Conservation (phyloP, 352 stramenopile genomes). For the Globisporangium cystogenes region DNA sequence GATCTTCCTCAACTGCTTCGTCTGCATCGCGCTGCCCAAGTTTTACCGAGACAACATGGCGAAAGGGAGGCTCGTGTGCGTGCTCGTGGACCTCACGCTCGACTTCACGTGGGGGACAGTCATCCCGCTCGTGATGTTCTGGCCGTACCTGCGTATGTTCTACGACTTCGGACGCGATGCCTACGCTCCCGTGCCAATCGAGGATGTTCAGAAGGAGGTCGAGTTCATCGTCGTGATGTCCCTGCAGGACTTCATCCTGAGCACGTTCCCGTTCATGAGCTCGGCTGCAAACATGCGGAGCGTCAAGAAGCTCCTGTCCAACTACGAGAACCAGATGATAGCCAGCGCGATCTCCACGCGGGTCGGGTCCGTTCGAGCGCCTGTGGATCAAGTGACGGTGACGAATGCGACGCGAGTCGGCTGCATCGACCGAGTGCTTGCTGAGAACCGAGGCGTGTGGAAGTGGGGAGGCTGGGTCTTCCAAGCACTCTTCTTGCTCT, state of each 20-base stretch:
- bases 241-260: conserved; percentile 11
- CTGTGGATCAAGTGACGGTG: too few relatives aligned
- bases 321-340: not conserved
- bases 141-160: conserved; percentile 9
- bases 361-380: too few relatives aligned
- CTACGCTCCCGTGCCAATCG: not conserved
- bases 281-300: conserved; percentile 4
- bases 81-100: conserved; percentile 16
- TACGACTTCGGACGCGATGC: not conserved
- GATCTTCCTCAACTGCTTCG: conserved; percentile 25
- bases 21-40: conserved; percentile 20
- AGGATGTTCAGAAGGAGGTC: conserved; percentile 14
- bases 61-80: conserved; percentile 8
- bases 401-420: too few relatives aligned
- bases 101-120: conserved; percentile 20
- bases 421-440: too few relatives aligned
- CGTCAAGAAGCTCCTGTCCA: conserved; percentile 8
- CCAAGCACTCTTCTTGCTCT: not conserved
- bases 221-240: conserved; percentile 19
- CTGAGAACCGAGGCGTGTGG: too few relatives aligned
- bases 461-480: too few relatives aligned
- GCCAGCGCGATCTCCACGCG: too few relatives aligned
- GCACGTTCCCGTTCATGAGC: conserved; percentile 17
- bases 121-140: conserved; percentile 16
- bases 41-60: conserved; percentile 3